Percentiles rank a stretch among this genome's conserved stretches.
Conservation (phyloP, 129 eudicot species). For the Chrysanthemum lavandulifolium region DNA sequence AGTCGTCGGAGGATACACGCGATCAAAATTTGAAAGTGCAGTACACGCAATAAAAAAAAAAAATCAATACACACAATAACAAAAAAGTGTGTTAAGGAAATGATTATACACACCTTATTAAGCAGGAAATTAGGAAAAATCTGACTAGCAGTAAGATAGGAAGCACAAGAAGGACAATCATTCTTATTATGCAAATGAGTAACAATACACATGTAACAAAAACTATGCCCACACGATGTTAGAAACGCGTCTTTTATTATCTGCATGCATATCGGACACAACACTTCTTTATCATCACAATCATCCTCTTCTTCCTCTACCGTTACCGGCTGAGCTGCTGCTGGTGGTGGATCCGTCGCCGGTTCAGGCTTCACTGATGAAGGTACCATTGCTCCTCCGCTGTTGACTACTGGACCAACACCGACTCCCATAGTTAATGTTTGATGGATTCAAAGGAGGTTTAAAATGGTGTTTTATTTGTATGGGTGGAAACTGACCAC, state of each 20-base stretch:
- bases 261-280: slow-evolving; percentile 97
- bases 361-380: slow-evolving; percentile 56
- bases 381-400: slow-evolving; percentile 48
- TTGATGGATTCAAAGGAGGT: too few relatives aligned
- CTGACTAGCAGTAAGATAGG: slow-evolving; percentile 51
- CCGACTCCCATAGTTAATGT: slow-evolving; percentile 43
- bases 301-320: background rate
- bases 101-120: slow-evolving; percentile 56
- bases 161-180: slow-evolving; percentile 82
- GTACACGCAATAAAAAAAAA: too few relatives aligned
- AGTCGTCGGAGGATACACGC: too few relatives aligned
- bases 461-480: slow-evolving; percentile 18
- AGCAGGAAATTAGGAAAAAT: slow-evolving; percentile 85
- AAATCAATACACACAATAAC: too few relatives aligned
- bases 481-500: slow-evolving; percentile 73
- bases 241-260: slow-evolving; percentile 80
- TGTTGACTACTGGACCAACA: slow-evolving; percentile 19
- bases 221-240: slow-evolving; percentile 89
- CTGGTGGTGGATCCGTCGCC: slow-evolving; percentile 19
- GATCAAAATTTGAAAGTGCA: too few relatives aligned
- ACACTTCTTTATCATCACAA: slow-evolving; percentile 50
- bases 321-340: slow-evolving; percentile 9
- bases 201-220: slow-evolving; percentile 81
- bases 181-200: slow-evolving; percentile 82
- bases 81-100: too few relatives aligned